Evolutionary conservation across 129 eudicot genomes (phyloP).

Genomic region (Saposhnikovia divaricata): DNA sequence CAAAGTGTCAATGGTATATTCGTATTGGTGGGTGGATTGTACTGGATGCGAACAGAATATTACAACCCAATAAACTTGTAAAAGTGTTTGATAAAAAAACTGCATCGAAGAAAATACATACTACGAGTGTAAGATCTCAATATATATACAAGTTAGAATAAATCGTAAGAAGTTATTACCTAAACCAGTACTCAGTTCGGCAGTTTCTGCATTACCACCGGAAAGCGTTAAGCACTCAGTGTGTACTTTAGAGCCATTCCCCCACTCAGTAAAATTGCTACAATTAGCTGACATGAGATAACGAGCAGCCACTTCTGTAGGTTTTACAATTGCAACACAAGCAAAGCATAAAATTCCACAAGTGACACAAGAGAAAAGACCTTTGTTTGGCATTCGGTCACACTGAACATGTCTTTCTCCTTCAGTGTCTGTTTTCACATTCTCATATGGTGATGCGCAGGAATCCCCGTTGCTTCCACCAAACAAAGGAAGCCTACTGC

Average conservation of each 20-base stretch:
- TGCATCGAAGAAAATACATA: slow-evolving; percentile 3
- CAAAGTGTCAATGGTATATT: background rate
- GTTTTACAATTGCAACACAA: slow-evolving; percentile 82
- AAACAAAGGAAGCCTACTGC: slow-evolving; percentile 12
- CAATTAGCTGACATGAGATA: slow-evolving; percentile 69
- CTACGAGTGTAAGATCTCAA: background rate
- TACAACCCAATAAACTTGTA: slow-evolving; percentile 20
- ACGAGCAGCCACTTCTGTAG: slow-evolving; percentile 63
- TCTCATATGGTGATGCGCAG: slow-evolving; percentile 6
- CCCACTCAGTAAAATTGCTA: slow-evolving; percentile 39
- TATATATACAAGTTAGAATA: background rate
- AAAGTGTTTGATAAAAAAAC: slow-evolving; percentile 10
- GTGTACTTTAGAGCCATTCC: slow-evolving; percentile 23
- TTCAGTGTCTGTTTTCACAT: slow-evolving; percentile 13
- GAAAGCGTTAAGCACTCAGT: slow-evolving; percentile 24
- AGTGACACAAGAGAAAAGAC: slow-evolving; percentile 86
- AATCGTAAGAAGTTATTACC: slow-evolving; percentile 26
- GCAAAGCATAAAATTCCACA: slow-evolving; percentile 91
- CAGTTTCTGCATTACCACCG: slow-evolving; percentile 25
- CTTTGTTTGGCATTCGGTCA: slow-evolving; percentile 45
- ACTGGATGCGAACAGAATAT: slow-evolving; percentile 22
- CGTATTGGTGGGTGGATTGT: slow-evolving; percentile 1
- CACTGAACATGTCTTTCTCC: slow-evolving; percentile 24
- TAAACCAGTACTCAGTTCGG: slow-evolving; percentile 28
- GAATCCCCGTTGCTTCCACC: slow-evolving; percentile 26